Conservation (phyloP, 371 early-diverging fungal species). For the Nematocida ausubeli region DNA sequence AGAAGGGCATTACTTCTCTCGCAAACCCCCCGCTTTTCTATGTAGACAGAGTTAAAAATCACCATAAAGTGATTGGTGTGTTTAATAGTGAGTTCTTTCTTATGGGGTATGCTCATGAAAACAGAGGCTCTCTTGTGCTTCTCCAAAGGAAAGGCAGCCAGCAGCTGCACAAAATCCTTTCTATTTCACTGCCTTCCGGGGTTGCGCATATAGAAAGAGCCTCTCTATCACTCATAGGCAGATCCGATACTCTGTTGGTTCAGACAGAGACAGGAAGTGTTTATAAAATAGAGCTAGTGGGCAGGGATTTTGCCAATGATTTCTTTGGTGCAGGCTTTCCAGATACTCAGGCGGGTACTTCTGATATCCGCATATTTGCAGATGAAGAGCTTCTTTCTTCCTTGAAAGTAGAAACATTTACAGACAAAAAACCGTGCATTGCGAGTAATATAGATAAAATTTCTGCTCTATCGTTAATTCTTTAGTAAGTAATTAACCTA, state of each 20-base stretch:
- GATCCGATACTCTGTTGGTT: neutral
- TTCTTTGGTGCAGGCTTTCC: neutral
- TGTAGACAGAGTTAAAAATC: constrained; percentile 7
- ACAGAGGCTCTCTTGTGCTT: neutral
- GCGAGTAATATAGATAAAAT: neutral
- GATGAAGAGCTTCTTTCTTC: neutral
- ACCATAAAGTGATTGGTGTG: neutral
- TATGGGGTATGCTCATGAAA: constrained; percentile 10
- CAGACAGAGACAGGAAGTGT: neutral
- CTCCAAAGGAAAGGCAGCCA: neutral
- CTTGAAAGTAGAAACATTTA: neutral
- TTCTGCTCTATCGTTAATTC: no score
- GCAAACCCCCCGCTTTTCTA: neutral
- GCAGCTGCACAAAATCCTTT: neutral
- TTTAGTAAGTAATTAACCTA: no score
- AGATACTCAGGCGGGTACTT: neutral
- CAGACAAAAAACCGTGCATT: neutral
- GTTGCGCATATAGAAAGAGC: neutral
- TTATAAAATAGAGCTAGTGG: neutral
- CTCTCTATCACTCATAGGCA: neutral
- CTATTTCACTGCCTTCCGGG: neutral
- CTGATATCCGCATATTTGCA: neutral
- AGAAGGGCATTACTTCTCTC: neutral
- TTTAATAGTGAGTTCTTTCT: neutral
- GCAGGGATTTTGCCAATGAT: neutral